phyloP scores from a whole-genome alignment of 2,329 filamentous ascomycete species.

The Thermoascus crustaceus region DNA sequence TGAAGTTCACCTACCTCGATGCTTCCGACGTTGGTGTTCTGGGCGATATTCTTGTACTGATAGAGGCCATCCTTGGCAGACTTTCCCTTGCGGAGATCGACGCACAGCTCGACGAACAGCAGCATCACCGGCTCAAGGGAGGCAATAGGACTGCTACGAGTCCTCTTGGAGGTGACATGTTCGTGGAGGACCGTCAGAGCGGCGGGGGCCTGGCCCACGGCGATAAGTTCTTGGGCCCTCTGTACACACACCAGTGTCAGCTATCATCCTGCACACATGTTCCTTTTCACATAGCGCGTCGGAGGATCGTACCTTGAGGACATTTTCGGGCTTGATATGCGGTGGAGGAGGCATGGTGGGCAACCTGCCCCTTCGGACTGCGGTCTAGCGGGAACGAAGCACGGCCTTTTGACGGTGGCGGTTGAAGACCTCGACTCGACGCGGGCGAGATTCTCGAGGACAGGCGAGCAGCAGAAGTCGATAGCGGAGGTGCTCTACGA shows the following conservation, averaged over 20 bases:
- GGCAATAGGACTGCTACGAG: constrained; percentile 91
- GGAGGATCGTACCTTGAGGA: constrained; percentile 62
- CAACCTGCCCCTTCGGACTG: constrained; percentile 24
- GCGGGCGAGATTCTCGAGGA: constrained; percentile 3
- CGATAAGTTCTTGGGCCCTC: constrained; percentile 97
- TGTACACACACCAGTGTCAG: constrained; percentile 23
- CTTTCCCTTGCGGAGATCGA: constrained; percentile 97
- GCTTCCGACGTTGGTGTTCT: constrained; percentile 96
- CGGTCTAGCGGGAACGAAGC: constrained; percentile 4
- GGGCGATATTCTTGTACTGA: constrained; percentile 99
- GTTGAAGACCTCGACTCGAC: constrained; percentile 2
- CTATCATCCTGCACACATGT: constrained; percentile 7
- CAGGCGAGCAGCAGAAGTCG: constrained; percentile 22
- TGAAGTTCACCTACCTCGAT: constrained; percentile 65
- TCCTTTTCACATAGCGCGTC: constrained; percentile 1
- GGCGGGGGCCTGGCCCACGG: constrained; percentile 85
- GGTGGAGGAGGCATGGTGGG: constrained; percentile 82
- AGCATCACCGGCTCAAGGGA: constrained; percentile 98
- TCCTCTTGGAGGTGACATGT: constrained; percentile 97
- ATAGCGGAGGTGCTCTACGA: constrained; percentile 18
- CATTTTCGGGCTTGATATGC: constrained; percentile 98
- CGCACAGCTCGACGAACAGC: constrained; percentile 90
- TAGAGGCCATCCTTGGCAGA: constrained; percentile 97
- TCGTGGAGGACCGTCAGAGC: constrained; percentile 94
- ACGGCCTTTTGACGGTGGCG: constrained; percentile 4